These are phyloP conservation scores for Agrocybe pediades DNA, from an alignment of 768 basidiomycete species.

Conservation along the genomic window DNA sequence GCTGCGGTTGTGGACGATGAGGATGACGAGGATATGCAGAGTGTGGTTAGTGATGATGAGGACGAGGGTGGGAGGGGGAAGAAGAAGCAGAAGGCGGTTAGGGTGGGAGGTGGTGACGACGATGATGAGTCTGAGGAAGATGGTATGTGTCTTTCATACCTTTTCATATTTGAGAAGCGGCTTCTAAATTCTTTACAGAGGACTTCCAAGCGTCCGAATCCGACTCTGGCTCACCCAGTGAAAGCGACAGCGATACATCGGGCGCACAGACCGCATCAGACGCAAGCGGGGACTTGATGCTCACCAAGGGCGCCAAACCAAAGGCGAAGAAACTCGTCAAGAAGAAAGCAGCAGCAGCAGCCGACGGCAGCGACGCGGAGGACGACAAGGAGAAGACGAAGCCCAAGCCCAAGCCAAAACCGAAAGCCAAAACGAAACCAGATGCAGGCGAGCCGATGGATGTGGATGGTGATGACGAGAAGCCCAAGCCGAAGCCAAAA, in stretches of 20 bases:
- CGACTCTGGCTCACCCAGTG: constrained; percentile 87
- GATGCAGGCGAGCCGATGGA: constrained; percentile 52
- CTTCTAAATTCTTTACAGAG: constrained; percentile 45
- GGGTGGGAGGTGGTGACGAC: constrained; percentile 46
- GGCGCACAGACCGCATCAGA: constrained; percentile 83
- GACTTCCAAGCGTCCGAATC: constrained; percentile 89
- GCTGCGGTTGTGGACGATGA: constrained; percentile 67
- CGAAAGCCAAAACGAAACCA: constrained; percentile 41
- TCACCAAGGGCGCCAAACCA: constrained; percentile 46
- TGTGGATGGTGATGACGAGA: constrained; percentile 41
- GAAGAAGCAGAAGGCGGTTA: constrained; percentile 39
- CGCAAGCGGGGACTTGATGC: constrained; percentile 75
- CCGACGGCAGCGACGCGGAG: constrained; percentile 36
- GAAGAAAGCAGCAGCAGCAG: constrained; percentile 11
- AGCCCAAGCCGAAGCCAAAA: constrained; percentile 44
- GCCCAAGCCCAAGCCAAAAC: constrained; percentile 36
- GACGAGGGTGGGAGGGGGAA: constrained; percentile 31
- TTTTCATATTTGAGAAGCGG: neutral
- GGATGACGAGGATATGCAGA: constrained; percentile 84
- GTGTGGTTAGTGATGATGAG: constrained; percentile 74
- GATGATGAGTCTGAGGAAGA: constrained; percentile 82
- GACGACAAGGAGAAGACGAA: constrained; percentile 38
- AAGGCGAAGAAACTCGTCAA: constrained; percentile 28
- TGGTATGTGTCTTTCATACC: constrained; percentile 38
- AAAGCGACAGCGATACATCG: constrained; percentile 64